Base-by-base conservation (phyloP, 306 rosid genomes). In the Malus domestica region DNA sequence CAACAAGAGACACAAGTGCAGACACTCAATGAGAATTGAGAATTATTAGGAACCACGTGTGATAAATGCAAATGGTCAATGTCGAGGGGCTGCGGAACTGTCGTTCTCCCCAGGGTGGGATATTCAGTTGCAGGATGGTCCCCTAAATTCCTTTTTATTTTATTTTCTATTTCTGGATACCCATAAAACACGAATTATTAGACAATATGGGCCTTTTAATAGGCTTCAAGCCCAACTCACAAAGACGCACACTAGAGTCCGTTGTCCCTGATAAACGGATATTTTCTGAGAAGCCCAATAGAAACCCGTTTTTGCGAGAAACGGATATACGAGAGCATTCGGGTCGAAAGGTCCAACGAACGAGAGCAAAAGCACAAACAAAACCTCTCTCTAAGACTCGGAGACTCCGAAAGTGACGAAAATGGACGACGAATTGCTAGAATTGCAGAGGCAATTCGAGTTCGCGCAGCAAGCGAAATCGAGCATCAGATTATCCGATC, bases 381-480 rank as follows among this genome's bases (percentile, higher is more conserved):
- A 49, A 49, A 2, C 45, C 45, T 44, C 49, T 15, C 55, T 49
- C 20, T 15, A 4, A 4, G 23, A 30, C 44, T 32, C 68, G 1
- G 68, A 32, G 18, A n/a, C 42, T 22, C 30, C 38, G 11, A n/a
- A 42, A 16, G 71, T 61, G 78, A 85, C 55, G 68, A 83, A 12
- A 66, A 95, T 96, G 98, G 99, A 96, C 71, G 91, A 88, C 75
- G 99, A 95, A 90, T 81, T 96, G 90, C 88, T 92, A 27, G 96
- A 92, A 81, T 82, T 96, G 75, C 99, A 96, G 89, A 75, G 92
- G 58, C 99, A 92, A 77, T 96, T 96, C 85, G 98, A 92, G 83
- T 92, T 84, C 81, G 99, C 97, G 5, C 99, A 96, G 88, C 90
- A 96, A 75, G 99, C 90, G 13, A 92, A 96, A 77, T 96, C 99